Conservation (phyloP, 108 stramenopile species). For the Conticribra weissflogii region DNA sequence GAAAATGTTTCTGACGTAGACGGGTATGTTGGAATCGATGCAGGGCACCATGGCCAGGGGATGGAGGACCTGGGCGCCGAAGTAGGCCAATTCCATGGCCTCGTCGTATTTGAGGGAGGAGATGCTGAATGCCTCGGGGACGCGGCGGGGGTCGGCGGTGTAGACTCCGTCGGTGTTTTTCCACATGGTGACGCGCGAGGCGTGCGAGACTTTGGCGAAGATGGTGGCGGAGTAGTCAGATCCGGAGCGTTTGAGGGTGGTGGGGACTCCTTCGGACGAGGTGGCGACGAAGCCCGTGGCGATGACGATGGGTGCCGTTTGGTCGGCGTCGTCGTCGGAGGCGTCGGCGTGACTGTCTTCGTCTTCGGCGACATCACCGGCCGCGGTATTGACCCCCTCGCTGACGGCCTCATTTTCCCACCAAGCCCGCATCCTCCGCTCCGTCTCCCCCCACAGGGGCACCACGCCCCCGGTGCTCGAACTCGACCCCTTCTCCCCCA, state of each 20-base stretch:
- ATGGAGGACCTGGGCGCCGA: constrained; percentile 90
- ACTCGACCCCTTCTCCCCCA: constrained; percentile 71
- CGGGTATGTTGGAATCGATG: constrained; percentile 76
- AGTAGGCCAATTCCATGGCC: constrained; percentile 92
- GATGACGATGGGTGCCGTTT: constrained; percentile 57
- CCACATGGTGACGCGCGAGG: constrained; percentile 84
- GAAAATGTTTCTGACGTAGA: constrained; percentile 87
- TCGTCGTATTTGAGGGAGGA: constrained; percentile 83
- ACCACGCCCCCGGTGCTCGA: constrained; percentile 66
- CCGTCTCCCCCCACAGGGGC: constrained; percentile 60
- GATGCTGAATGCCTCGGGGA: constrained; percentile 85
- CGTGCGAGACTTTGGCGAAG: constrained; percentile 76
- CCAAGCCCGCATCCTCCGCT: constrained; percentile 49
- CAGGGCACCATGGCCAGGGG: constrained; percentile 85
- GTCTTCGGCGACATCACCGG: constrained; percentile 6
- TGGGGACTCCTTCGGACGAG: constrained; percentile 81
- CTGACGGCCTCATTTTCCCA: constrained; percentile 56
- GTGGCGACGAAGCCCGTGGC: constrained; percentile 87
- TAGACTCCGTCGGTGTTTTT: constrained; percentile 91
- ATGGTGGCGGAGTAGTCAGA: constrained; percentile 89
- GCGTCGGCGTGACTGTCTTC: not conserved
- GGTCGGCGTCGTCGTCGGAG: not conserved
- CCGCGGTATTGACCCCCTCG: constrained; percentile 47
- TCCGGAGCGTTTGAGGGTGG: constrained; percentile 85
- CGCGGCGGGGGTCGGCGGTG: constrained; percentile 88